Evolutionary conservation across 2,329 filamentous ascomycete species (phyloP), one percentile per base, ranked within the genome.

Genomic region (Penicillium concentricum): DNA sequence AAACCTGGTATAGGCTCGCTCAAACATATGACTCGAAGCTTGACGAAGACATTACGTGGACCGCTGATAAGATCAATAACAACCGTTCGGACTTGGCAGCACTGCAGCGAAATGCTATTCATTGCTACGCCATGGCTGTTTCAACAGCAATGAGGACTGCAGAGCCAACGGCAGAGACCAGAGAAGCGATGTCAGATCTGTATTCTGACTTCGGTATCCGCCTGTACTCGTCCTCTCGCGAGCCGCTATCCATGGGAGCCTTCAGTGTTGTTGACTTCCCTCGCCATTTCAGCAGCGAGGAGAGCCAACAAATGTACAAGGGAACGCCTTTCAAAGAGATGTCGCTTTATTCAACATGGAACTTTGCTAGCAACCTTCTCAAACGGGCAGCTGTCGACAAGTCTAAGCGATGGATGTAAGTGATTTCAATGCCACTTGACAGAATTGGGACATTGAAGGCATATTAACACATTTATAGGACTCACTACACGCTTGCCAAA

Each of bases 11-110:
- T 72, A 85, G 91, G 13, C 82, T 96, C 24, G 92, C 88, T 0
- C 91, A 96, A 72, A 91, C 89, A 47, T 92, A 91, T 67, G 92
- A 96, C 72, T 88, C 90, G 49, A 91, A 95, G 66, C 79, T 96
- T 15, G 92, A 96, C 61, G 92, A 96, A 72, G 85, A 87, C 7
- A 89, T 95, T 5, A 84, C 92, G 5, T 96, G 92, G 92, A 89
- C 88, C 20, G 90, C 91, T 0, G 91, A 96, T 64, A 96, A 95
- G 74, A 87, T 96, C 75, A 96, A 96, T 74, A 93, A 89, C 70
- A 88, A 89, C 66, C 86, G 89, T 54, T 77, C 79, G 4, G 91
- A 95, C 56, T 75, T 96, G 43, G 83, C 91, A 24, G 86, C 85
- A 50, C 84, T 89, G 59, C 91, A 96, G 71, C 85, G 91, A 32